Conservation (phyloP, 2,329 filamentous ascomycete species). For the Ophiostoma australiae region DNA sequence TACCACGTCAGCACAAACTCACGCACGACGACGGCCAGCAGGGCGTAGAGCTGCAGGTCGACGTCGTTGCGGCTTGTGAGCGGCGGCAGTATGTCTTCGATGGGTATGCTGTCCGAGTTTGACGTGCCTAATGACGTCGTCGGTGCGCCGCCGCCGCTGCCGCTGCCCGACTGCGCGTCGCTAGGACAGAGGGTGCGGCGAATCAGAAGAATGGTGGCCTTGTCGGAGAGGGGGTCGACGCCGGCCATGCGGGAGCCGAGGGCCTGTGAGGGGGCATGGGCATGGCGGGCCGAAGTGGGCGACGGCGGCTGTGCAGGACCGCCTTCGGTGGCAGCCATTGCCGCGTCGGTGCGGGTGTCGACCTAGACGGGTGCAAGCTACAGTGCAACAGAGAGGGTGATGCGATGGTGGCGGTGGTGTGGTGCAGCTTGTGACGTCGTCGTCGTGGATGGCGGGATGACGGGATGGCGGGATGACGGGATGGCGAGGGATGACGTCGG, state of each 20-base stretch:
- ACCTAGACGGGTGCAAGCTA: neutral
- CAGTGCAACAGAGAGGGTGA: neutral
- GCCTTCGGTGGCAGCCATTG: neutral
- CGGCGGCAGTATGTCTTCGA: conserved; percentile 80
- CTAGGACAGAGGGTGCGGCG: conserved; percentile 79
- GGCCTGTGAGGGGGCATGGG: conserved; percentile 20
- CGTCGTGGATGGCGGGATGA: neutral
- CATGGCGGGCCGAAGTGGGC: neutral
- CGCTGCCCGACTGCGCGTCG: conserved; percentile 38
- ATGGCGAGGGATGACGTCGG: neutral
- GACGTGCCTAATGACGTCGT: neutral
- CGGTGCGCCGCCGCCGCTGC: conserved; percentile 1
- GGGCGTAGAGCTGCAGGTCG: conserved; percentile 86
- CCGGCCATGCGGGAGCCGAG: conserved; percentile 31
- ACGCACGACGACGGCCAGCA: conserved; percentile 82
- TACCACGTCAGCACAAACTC: conserved; percentile 96
- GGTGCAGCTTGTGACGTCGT: neutral
- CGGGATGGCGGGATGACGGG: conserved; percentile 4
- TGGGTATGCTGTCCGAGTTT: conserved; percentile 45
- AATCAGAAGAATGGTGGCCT: conserved; percentile 73
- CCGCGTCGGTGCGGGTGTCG: neutral
- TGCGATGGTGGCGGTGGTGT: neutral
- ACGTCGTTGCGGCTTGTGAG: conserved; percentile 92
- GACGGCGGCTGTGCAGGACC: neutral
- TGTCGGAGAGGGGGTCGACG: conserved; percentile 62